Percentiles rank a stretch among this genome's conserved stretches.
Conservation (phyloP, 2,329 filamentous ascomycete genomes). For the Colletotrichum somersetense region DNA sequence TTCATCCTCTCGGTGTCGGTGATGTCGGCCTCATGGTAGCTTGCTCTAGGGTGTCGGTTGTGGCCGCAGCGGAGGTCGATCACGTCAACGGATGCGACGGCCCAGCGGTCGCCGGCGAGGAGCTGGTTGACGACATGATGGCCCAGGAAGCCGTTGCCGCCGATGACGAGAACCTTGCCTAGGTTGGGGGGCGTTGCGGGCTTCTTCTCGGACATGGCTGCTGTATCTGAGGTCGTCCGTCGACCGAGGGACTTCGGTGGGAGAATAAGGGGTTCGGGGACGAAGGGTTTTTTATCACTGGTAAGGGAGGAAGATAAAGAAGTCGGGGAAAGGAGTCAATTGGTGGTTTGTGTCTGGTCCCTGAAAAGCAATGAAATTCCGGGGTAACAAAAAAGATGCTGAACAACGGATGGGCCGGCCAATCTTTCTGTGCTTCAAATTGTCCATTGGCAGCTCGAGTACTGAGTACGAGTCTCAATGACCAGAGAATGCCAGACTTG, state of each 20-base stretch:
- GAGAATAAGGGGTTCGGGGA: neutral
- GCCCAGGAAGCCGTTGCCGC: constrained; percentile 87
- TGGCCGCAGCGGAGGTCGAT: constrained; percentile 78
- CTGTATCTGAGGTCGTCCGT: neutral
- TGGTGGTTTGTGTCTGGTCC: constrained; percentile 17
- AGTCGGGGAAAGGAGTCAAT: constrained; percentile 7
- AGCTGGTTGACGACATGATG: constrained; percentile 84
- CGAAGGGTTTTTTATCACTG: neutral
- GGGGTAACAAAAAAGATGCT: constrained; percentile 18
- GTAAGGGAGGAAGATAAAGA: neutral
- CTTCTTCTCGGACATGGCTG: constrained; percentile 49
- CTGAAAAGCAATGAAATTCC: constrained; percentile 14
- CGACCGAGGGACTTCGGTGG: neutral
- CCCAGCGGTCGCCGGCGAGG: constrained; percentile 61
- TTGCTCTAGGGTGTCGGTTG: constrained; percentile 72
- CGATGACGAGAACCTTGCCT: constrained; percentile 81
- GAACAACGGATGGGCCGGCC: constrained; percentile 19
- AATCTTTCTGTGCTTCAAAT: constrained; percentile 29
- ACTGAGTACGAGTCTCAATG: constrained; percentile 5
- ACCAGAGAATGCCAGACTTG: neutral
- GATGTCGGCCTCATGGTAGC: constrained; percentile 84
- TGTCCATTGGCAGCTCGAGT: constrained; percentile 18
- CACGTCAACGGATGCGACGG: constrained; percentile 71
- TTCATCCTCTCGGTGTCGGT: constrained; percentile 73
- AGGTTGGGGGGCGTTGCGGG: constrained; percentile 54